Base-by-base conservation (phyloP, 306 rosid species). In the Abrus pulchellus region DNA sequence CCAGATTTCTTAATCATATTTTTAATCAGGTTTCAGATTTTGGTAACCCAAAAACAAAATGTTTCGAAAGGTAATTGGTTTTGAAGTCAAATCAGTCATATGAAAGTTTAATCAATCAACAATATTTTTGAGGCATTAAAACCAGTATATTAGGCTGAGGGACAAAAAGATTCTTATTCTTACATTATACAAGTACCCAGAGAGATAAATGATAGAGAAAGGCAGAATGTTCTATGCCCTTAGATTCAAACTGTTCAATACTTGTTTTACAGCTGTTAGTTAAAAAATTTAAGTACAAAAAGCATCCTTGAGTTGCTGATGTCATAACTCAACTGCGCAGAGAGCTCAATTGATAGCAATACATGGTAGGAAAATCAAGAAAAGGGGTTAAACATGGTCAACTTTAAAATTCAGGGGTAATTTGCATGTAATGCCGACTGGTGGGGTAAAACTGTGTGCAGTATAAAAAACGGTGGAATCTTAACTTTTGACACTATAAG, bases 21-120 rank as follows among this genome's bases (percentile, higher is more conserved):
- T 54, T 7, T 28, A 57, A 63, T 69, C 36, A 40, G 40, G 14
- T 60, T 65, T 14, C 12, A 65, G 7, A 14, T 13, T 20, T 20
- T 27, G 50, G n/a, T 3, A 20, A 43, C 72, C 4, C 8, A 20
- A 14, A 63, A 13, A 63, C 52, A 65, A 40, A 41, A 64, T 43
- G 45, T 45, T 71, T 53, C 75, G 55, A 47, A 83, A 74, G 44
- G 48, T 40, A 38, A 67, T 36, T 45, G 7, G 65, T 40, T 36
- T 52, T 11, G 36, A 70, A 64, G 28, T 59, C 63, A 60, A 76
- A 32, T 40, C 7, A 44, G 20, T 9, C 27, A 14, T 43, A 45
- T 43, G 52, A 38, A 85, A 47, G 67, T 67, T 82, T 40, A 85
- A 62, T 9, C 32, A 1, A 60, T 44, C 29, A 76, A 76, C 72